Evolutionary conservation across 2,329 filamentous ascomycete genomes (phyloP).

Genomic region (Delphinella strobiligena): DNA sequence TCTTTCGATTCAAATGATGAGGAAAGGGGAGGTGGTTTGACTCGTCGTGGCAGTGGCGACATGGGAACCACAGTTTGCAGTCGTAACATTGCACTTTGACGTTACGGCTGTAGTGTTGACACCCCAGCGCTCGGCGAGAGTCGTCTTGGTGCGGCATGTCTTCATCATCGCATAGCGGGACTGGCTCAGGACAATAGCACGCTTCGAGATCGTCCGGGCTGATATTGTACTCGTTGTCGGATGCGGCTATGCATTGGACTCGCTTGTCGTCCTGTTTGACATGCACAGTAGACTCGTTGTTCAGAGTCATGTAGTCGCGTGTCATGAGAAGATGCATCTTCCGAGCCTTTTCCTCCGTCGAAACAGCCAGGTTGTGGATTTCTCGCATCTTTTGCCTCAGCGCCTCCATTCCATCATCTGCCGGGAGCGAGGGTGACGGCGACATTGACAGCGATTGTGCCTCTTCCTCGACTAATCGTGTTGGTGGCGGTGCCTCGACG

Average conservation of each 20-base stretch:
- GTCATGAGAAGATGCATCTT: conserved; percentile 39
- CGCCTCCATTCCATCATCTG: conserved; percentile 38
- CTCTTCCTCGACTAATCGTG: too few species aligned
- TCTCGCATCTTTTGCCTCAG: conserved; percentile 35
- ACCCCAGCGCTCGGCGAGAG: conserved; percentile 50
- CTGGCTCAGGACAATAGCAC: conserved; percentile 20
- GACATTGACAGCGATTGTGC: conserved; percentile 1
- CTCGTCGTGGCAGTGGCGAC: conserved; percentile 90
- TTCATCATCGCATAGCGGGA: conserved; percentile 20
- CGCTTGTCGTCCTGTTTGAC: neutral
- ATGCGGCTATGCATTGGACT: neutral
- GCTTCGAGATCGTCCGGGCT: conserved; percentile 20
- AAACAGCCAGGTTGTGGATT: conserved; percentile 30
- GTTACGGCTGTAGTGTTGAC: conserved; percentile 86
- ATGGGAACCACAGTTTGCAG: conserved; percentile 88
- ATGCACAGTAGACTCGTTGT: conserved; percentile 1
- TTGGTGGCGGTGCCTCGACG: too few species aligned
- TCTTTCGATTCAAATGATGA: conserved; percentile 57
- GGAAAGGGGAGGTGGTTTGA: conserved; percentile 44
- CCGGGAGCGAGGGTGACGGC: conserved; percentile 23
- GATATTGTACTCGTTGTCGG: conserved; percentile 23
- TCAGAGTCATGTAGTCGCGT: conserved; percentile 27
- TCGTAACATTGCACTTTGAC: conserved; percentile 90
- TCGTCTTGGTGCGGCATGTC: conserved; percentile 34
- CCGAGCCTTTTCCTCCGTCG: conserved; percentile 37